A percentile compares a stretch with the other conserved stretches of the same genome.
Evolutionary conservation across 108 stramenopile species (phyloP).

Genomic region (Stephanodiscus minutulus): DNA sequence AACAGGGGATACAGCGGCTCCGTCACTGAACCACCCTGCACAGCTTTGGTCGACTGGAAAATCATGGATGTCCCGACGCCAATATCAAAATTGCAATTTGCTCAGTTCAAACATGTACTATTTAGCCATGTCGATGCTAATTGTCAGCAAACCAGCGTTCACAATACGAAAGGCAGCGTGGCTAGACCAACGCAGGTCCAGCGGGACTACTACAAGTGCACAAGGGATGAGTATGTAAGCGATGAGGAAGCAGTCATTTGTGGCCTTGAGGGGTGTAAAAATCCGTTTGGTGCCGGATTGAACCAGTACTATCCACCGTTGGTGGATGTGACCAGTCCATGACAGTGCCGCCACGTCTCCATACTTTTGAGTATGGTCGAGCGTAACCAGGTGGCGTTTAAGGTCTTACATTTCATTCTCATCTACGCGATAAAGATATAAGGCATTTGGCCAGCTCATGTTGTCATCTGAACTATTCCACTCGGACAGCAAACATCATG

Average conservation of each 20-base stretch:
- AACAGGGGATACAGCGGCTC: constrained; percentile 75
- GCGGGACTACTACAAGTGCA: constrained; percentile 38
- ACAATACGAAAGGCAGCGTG: constrained; percentile 58
- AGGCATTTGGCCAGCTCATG: no score
- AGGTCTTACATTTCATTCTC: no score
- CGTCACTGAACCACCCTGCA: constrained; percentile 87
- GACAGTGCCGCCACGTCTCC: not conserved
- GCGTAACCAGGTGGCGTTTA: no score
- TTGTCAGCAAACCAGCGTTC: constrained; percentile 70
- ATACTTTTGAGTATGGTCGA: no score
- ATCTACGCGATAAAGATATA: not conserved
- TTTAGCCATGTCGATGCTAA: constrained; percentile 68
- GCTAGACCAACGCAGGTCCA: constrained; percentile 63
- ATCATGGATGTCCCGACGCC: constrained; percentile 73
- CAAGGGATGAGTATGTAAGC: constrained; percentile 43
- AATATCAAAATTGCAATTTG: constrained; percentile 65
- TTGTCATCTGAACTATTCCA: no score
- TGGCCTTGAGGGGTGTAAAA: constrained; percentile 28
- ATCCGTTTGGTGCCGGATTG: constrained; percentile 42
- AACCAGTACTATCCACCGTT: constrained; percentile 43
- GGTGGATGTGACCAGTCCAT: constrained; percentile 42
- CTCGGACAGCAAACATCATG: not conserved
- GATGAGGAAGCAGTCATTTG: constrained; percentile 41
- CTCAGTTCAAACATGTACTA: constrained; percentile 70
- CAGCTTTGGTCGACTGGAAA: constrained; percentile 78